Conservation (phyloP, 371 early-diverging fungal species). For the Haplosporangium sp. region DNA sequence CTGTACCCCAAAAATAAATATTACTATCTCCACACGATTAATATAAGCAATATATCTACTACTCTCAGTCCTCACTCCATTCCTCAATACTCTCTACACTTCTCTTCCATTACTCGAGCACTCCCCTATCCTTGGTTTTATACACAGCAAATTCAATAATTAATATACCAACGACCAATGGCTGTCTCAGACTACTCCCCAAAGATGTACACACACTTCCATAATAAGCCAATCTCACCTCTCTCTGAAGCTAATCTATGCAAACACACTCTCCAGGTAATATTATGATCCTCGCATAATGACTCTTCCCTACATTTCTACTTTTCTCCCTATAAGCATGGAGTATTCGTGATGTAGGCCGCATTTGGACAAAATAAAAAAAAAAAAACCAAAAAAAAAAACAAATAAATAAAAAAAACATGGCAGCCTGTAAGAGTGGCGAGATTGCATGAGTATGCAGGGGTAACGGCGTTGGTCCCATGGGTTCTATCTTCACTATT, state of each 20-base stretch:
- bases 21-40: neutral
- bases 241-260: conserved; percentile 50
- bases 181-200: conserved; percentile 21
- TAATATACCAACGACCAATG: neutral
- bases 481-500: neutral
- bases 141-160: neutral
- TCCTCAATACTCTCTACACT: neutral
- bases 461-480: neutral
- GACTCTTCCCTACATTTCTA: neutral
- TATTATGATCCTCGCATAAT: neutral
- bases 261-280: conserved; percentile 52
- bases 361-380: conserved; percentile 2
- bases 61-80: neutral
- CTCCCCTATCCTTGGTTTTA: neutral
- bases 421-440: neutral
- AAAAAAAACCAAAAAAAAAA: neutral
- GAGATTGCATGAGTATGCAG: conserved; percentile 6
- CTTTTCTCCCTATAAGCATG: conserved; percentile 1
- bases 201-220: conserved; percentile 35
- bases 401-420: neutral
- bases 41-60: neutral
- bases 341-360: neutral
- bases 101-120: neutral
- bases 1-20: neutral
- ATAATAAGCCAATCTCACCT: conserved; percentile 29